These are phyloP conservation scores for Aspergillus hortae DNA, from an alignment of 2,329 filamentous ascomycete genomes.

Conservation along the genomic window DNA sequence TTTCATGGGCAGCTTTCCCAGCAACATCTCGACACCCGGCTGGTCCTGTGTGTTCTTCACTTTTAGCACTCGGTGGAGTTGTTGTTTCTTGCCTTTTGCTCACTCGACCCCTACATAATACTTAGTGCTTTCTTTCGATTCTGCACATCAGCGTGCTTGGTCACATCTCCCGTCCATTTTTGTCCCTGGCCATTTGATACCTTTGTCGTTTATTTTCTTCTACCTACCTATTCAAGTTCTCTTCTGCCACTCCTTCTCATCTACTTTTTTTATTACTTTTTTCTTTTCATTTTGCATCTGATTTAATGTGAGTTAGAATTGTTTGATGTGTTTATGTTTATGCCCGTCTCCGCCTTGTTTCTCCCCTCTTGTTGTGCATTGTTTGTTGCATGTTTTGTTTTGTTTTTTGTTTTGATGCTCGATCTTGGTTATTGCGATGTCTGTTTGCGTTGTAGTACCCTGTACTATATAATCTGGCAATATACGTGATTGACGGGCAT, in stretches of 20 bases:
- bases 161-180: slow-evolving; percentile 24
- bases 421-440: slow-evolving; percentile 4
- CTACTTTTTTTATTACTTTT: slow-evolving; percentile 11
- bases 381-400: slow-evolving; percentile 5
- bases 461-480: slow-evolving; percentile 38
- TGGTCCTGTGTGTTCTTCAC: slow-evolving; percentile 45
- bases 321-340: slow-evolving; percentile 23
- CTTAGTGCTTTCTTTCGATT: slow-evolving; percentile 24
- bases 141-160: slow-evolving; percentile 35
- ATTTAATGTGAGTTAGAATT: slow-evolving; percentile 25
- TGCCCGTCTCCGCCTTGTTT: slow-evolving; percentile 19
- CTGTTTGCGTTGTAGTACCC: slow-evolving; percentile 28
- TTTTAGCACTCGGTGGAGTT: slow-evolving; percentile 39
- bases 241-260: slow-evolving; percentile 9
- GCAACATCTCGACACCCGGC: slow-evolving; percentile 42
- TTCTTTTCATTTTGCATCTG: slow-evolving; percentile 11
- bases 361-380: slow-evolving; percentile 13
- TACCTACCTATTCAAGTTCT: slow-evolving; percentile 8
- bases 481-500: slow-evolving; percentile 28
- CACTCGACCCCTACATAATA: slow-evolving; percentile 19
- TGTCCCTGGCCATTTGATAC: slow-evolving; percentile 24
- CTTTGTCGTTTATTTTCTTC: slow-evolving; percentile 24
- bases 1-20: slow-evolving; percentile 30
- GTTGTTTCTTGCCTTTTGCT: slow-evolving; percentile 16
- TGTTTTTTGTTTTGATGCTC: slow-evolving; percentile 4